Conservation (phyloP, 2,329 filamentous ascomycete genomes). For the Aspergillus ochraceoroseus region DNA sequence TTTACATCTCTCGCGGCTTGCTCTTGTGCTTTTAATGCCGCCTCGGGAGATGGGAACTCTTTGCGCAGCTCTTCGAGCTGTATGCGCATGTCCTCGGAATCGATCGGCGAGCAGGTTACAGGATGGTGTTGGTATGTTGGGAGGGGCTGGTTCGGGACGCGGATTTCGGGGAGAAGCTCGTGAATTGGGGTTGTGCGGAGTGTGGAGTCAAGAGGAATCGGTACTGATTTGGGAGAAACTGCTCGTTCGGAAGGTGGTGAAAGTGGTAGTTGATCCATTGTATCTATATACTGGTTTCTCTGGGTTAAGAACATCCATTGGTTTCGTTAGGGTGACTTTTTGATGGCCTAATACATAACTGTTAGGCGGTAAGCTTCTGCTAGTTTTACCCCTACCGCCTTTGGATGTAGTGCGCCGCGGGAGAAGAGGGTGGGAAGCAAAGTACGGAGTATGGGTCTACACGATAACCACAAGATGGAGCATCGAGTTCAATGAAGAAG, state of each 20-base stretch:
- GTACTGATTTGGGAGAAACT: slow-evolving; percentile 15
- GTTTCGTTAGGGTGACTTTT: no score
- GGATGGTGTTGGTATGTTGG: slow-evolving; percentile 37
- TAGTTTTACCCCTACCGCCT: no score
- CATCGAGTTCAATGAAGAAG: background rate
- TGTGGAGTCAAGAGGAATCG: slow-evolving; percentile 34
- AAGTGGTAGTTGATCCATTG: slow-evolving; percentile 30
- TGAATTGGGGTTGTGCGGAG: slow-evolving; percentile 40
- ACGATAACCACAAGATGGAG: background rate
- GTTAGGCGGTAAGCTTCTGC: slow-evolving; percentile 10
- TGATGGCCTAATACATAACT: no score
- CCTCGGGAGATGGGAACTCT: slow-evolving; percentile 35
- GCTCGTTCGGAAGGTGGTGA: slow-evolving; percentile 36
- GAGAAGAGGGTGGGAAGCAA: no score
- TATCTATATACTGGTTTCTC: slow-evolving; percentile 2
- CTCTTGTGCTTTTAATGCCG: slow-evolving; percentile 37
- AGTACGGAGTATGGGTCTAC: background rate
- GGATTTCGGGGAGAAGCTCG: slow-evolving; percentile 36
- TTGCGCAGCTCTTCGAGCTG: slow-evolving; percentile 36
- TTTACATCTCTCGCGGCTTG: slow-evolving; percentile 37
- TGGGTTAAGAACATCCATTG: background rate
- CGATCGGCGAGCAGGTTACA: slow-evolving; percentile 36
- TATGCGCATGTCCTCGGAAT: slow-evolving; percentile 26
- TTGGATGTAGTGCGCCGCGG: no score
- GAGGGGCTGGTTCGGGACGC: slow-evolving; percentile 35